Percentiles rank a stretch among this genome's conserved stretches.
phyloP scores from a whole-genome alignment of 1,284 basidiomycete genomes.

The Neolentinus lepideus region DNA sequence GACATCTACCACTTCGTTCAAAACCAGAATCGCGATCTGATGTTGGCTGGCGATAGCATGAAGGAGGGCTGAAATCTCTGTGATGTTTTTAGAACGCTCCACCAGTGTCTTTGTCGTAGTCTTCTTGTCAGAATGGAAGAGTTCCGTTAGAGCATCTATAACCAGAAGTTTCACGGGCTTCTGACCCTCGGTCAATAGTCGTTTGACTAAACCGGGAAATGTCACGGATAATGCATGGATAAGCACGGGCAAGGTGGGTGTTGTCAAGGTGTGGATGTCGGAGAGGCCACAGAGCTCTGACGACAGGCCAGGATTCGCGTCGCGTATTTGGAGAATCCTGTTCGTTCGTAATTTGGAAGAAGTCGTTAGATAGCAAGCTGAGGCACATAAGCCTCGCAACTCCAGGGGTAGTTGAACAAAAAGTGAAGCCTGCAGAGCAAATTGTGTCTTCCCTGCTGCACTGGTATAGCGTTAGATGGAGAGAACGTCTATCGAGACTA shows the following conservation, averaged over 20 bases:
- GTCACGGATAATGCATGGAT: conserved; percentile 57
- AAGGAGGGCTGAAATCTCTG: conserved; percentile 58
- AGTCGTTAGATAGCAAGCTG: conserved; percentile 70
- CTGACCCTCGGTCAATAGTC: conserved; percentile 17
- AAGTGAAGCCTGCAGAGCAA: conserved; percentile 74
- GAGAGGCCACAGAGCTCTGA: conserved; percentile 40
- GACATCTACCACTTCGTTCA: conserved; percentile 84
- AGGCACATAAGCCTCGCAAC: conserved; percentile 48
- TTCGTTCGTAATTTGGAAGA: conserved; percentile 65
- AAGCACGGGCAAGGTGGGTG: conserved; percentile 55
- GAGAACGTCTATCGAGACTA: neutral
- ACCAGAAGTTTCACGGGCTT: conserved; percentile 66
- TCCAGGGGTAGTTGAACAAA: conserved; percentile 60
- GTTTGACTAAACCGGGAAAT: conserved; percentile 52
- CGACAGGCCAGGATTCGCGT: conserved; percentile 40
- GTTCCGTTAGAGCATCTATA: conserved; percentile 77
- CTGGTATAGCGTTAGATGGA: conserved; percentile 29
- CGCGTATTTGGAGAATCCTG: conserved; percentile 51
- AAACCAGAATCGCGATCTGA: conserved; percentile 67
- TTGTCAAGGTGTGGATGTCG: conserved; percentile 61
- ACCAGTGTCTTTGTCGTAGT: conserved; percentile 52
- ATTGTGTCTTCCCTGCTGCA: conserved; percentile 83
- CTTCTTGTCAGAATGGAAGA: conserved; percentile 59
- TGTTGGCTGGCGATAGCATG: conserved; percentile 61
- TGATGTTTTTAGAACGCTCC: conserved; percentile 63